Conservation (phyloP, 768 basidiomycete genomes). For the Tulasnella sp. region DNA sequence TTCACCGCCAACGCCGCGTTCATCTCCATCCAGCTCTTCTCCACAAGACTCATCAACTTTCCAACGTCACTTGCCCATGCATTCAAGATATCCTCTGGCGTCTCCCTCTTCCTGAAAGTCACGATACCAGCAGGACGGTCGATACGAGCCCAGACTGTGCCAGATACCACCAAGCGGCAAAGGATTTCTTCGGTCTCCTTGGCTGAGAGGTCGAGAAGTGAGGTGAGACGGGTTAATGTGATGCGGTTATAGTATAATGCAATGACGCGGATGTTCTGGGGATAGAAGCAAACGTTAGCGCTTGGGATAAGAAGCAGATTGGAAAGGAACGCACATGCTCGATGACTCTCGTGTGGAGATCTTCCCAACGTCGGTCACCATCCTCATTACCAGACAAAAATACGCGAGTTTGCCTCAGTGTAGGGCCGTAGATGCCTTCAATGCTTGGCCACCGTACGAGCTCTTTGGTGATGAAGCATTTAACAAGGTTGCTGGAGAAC, state of each 20-base stretch:
- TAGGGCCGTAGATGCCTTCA: constrained; percentile 79
- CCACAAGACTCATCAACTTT: constrained; percentile 82
- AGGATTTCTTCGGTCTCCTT: constrained; percentile 86
- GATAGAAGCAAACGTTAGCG: background rate
- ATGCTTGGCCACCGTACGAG: constrained; percentile 98
- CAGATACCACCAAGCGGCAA: constrained; percentile 83
- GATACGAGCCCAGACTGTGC: constrained; percentile 88
- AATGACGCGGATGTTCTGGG: constrained; percentile 91
- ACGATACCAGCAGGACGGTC: constrained; percentile 90
- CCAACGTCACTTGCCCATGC: constrained; percentile 98
- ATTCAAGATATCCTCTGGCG: constrained; percentile 91
- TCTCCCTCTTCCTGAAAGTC: constrained; percentile 76
- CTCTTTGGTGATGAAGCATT: constrained; percentile 89
- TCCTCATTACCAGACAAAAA: constrained; percentile 49
- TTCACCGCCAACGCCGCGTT: constrained; percentile 79
- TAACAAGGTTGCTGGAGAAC: constrained; percentile 74
- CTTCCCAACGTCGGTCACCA: constrained; percentile 78
- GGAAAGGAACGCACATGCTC: constrained; percentile 71
- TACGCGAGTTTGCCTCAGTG: constrained; percentile 72
- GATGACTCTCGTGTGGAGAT: constrained; percentile 90
- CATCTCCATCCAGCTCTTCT: constrained; percentile 99
- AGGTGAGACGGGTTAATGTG: constrained; percentile 72
- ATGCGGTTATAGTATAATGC: constrained; percentile 94
- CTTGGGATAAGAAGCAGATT: background rate
- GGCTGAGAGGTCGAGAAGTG: constrained; percentile 78